Conservation (phyloP, 139 green algal species). For the Ettlia oleoabundans region DNA sequence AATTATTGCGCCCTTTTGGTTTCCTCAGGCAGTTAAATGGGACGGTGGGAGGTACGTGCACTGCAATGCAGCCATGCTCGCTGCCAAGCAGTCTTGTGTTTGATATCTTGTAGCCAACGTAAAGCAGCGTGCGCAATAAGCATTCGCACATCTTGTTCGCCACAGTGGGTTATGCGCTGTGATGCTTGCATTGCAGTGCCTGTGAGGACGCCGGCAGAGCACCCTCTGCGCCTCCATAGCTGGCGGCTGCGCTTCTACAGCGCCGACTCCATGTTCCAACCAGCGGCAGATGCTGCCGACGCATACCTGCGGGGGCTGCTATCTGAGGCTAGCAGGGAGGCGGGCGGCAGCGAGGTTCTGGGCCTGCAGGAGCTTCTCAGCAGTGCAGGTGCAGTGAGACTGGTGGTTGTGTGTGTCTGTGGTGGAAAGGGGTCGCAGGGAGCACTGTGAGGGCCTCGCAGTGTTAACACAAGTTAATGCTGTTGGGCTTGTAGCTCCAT, state of each 20-base stretch:
- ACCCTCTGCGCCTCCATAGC: conserved; percentile 73
- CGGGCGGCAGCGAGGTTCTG: neutral
- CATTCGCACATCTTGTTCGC: too few species aligned
- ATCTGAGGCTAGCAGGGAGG: conserved; percentile 25
- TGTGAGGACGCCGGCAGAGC: conserved; percentile 72
- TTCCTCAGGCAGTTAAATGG: conserved; percentile 76
- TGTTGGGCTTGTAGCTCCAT: too few species aligned
- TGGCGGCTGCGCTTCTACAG: conserved; percentile 77
- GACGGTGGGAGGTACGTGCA: conserved; percentile 39
- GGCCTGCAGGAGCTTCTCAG: conserved; percentile 19
- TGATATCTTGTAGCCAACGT: neutral
- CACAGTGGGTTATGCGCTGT: too few species aligned
- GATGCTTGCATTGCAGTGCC: conserved; percentile 47
- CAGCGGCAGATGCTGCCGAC: conserved; percentile 70
- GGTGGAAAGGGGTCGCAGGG: too few species aligned
- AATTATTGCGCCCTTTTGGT: conserved; percentile 77
- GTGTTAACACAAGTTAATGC: too few species aligned
- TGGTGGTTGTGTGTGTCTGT: too few species aligned
- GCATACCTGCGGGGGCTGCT: conserved; percentile 69
- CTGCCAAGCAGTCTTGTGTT: neutral
- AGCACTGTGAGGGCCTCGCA: too few species aligned
- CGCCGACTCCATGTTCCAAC: conserved; percentile 67
- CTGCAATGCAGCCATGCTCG: neutral
- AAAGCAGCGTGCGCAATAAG: neutral
- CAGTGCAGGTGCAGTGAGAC: neutral